Evolutionary conservation across 148 eudicot species (phyloP).

Genomic region (Rhododendron ferrugineum): DNA sequence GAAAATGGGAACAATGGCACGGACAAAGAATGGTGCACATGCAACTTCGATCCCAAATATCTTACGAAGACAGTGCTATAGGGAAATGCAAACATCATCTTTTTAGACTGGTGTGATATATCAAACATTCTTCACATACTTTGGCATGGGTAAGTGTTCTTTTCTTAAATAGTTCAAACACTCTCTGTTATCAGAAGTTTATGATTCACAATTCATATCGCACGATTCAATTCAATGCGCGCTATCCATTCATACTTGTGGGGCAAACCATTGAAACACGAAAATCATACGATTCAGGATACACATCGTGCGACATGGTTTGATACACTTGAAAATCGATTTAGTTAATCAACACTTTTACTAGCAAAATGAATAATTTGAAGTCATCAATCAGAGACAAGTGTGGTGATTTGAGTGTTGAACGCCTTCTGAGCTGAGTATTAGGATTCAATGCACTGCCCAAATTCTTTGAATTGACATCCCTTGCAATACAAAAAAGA

Average conservation of each 20-base stretch:
- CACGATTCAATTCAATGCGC: neutral
- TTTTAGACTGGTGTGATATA: neutral
- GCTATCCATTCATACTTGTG: neutral
- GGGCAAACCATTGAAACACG: neutral
- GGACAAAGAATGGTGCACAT: neutral
- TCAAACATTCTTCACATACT: neutral
- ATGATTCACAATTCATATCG: neutral
- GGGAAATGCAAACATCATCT: neutral
- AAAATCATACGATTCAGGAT: neutral
- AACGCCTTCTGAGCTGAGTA: neutral
- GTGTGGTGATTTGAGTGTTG: neutral
- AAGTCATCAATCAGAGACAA: neutral
- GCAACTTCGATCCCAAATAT: neutral
- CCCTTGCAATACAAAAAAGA: neutral
- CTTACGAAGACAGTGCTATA: neutral
- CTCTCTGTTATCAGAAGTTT: neutral
- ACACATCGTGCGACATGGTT: neutral
- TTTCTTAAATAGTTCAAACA: neutral
- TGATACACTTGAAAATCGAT: neutral
- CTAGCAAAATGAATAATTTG: neutral
- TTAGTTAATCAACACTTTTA: neutral
- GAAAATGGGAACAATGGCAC: neutral
- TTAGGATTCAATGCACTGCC: neutral
- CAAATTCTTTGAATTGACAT: neutral
- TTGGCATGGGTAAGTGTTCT: neutral